phyloP scores from a whole-genome alignment of 345 rosid species.

The Microthlaspi erraticum region DNA sequence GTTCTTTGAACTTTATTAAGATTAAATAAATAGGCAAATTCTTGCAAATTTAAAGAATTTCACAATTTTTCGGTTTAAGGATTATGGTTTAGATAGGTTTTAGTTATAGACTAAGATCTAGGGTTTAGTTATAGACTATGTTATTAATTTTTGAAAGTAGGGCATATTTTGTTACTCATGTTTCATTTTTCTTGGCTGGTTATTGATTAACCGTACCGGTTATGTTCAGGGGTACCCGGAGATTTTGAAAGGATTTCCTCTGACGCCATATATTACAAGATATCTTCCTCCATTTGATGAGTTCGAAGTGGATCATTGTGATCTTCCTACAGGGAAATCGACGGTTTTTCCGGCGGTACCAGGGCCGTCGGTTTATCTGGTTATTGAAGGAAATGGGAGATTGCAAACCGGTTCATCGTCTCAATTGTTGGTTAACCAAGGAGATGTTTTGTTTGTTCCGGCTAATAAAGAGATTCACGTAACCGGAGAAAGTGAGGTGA shows the following conservation, averaged over 20 bases:
- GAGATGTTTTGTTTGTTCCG: conserved; percentile 87
- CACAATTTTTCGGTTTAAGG: no score
- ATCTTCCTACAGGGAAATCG: conserved; percentile 63
- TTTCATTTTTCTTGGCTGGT: neutral
- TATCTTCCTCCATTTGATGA: conserved; percentile 94
- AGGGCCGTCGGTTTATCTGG: conserved; percentile 84
- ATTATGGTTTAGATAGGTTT: no score
- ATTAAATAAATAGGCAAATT: no score
- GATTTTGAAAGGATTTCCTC: conserved; percentile 72
- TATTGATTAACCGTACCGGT: conserved; percentile 20
- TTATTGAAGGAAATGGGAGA: conserved; percentile 64
- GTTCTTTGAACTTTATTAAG: no score
- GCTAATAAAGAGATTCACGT: conserved; percentile 60
- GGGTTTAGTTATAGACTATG: no score
- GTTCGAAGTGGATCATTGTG: conserved; percentile 81
- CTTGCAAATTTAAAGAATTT: no score
- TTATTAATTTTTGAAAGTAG: no score
- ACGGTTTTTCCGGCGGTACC: conserved; percentile 65
- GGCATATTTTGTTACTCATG: no score
- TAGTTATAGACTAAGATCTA: no score
- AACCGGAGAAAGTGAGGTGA: conserved; percentile 51
- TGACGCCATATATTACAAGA: conserved; percentile 68
- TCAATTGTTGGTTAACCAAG: conserved; percentile 51
- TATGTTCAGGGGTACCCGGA: conserved; percentile 77
- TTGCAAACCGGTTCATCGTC: conserved; percentile 49